Evolutionary conservation across 371 early-diverging fungal genomes (phyloP), one percentile per base, ranked within the genome.

Genomic region (Syncephalis plumigaleata): DNA sequence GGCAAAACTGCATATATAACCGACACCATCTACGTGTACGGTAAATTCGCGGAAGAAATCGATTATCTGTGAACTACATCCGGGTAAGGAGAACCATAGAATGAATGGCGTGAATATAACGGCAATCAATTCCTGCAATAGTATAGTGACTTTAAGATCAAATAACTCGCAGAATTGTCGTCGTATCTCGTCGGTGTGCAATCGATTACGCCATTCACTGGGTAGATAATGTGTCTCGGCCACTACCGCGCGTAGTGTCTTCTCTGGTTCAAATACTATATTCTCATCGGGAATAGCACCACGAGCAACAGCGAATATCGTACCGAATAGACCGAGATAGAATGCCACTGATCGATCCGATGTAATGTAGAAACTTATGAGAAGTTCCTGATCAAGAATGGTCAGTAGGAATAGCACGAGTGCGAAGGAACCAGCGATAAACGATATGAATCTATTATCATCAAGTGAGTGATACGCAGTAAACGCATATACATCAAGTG

Each of bases 1-100:
- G 9, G 96, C 87, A 71, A 92, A 90, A 50, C 87, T 87, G 64
- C 95, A 97, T 3, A 96, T 91, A 53, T 87, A 82, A 1, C 97
- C 98, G 1, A 93, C 57, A 0, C 79, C 82, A 49, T 89, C 83
- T 27, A 84, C 84, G 55, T 91, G 84, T 1, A 89, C 83, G 0
- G 94, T 88, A 53, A 82, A 91, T 53, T 91, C 94, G 27, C 89
- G 65, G 63, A 95, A 86, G 52, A 94, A 91, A 49, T 94, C 92
- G 1, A 97, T 60, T 22, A 97, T 79, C 31, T 68, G 67, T 21
- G 76, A 83, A 20, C 84, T 73, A 56, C 85, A 79, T 16, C 52
- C 61, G 0, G 97, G 88, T 17, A 97, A 59, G 2, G 87, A 79
- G 27, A 77, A 63, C 48, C 77, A 79, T 26, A 97, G 70, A 2